A percentile compares a stretch with the other conserved stretches of the same genome.
phyloP scores from a whole-genome alignment of 2,329 filamentous ascomycete species.

The Paraconiothyrium sp. region DNA sequence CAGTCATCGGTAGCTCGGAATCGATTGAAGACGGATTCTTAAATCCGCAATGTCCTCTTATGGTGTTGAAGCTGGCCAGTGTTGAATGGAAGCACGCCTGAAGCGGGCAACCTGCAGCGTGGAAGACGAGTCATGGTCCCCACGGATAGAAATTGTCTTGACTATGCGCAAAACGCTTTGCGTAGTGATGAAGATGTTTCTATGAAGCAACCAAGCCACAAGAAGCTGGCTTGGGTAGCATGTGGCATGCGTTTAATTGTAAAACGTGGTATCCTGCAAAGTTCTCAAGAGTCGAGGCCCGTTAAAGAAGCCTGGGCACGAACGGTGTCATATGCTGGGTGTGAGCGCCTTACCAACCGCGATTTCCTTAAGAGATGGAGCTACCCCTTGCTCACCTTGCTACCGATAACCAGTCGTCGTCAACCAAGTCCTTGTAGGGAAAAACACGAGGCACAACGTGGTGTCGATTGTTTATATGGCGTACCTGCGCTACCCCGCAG shows the following conservation, averaged over 20 bases:
- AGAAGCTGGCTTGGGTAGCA: no score
- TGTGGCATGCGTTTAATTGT: no score
- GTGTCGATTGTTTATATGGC: neutral
- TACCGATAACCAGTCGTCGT: no score
- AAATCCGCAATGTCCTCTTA: constrained; percentile 15
- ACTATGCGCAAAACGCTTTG: neutral
- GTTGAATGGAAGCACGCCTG: neutral
- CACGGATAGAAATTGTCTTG: neutral
- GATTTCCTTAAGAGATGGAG: no score
- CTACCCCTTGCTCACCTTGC: no score
- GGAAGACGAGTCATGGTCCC: neutral
- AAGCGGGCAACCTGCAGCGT: neutral
- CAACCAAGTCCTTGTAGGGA: neutral
- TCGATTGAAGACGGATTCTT: constrained; percentile 14
- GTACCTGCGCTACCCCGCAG: constrained; percentile 10
- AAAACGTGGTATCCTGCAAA: no score
- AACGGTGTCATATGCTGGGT: no score
- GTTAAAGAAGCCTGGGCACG: no score
- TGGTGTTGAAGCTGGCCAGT: no score
- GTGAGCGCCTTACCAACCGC: no score
- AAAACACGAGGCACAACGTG: neutral
- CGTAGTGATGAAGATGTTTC: neutral
- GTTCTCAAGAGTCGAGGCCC: no score
- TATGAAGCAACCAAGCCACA: no score
- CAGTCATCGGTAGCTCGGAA: constrained; percentile 19